Base-by-base conservation (phyloP, 331 rosid species). In the Quercus tomentella region DNA sequence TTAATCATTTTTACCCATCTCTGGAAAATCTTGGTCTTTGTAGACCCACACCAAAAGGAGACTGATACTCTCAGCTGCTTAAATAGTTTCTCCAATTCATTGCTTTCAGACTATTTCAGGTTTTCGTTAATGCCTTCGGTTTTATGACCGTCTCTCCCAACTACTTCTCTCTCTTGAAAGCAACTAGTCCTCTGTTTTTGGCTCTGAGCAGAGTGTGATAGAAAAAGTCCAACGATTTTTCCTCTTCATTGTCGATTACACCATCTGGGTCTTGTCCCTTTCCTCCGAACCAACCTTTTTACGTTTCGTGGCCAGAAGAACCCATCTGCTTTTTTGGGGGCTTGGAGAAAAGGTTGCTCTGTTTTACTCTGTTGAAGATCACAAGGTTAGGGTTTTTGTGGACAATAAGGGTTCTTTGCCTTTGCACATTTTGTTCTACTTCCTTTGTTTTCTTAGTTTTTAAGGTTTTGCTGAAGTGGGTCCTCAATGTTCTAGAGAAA, bases 61-160 rank as follows among this genome's bases (percentile, higher is more conserved):
- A n/a, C 77, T 71, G 84, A 14, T 71, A 63, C 56, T 49, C 18
- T 49, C 55, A 49, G 55, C 18, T 14, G 18, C 55, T 12, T 41
- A 41, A 41, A 41, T 49, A 15, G 8, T 20, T 37, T 62, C 70
- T 37, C 56, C 12, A 45, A 57, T 76, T 54, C 25, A 60, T 73
- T 73, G 66, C 79, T 41, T 65, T 63, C 72, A 52, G 49, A 20
- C 77, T 11, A 18, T 23, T 23, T 76, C 83, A 71, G 67, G 77
- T 74, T 86, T 73, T 78, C 70, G 35, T 76, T 82, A 18, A 84
- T 81, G 86, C 58, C 41, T 76, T 75, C 15, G 77, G 57, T 33
- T 87, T 80, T 49, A 81, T 82, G 74, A 80, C 77, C 30, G 77
- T 79, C 81, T 77, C 75, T 35, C 82, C 77, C 82, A 73, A 75